Percentiles rank a stretch among this genome's conserved stretches.
Conservation (phyloP, 2,329 filamentous ascomycete genomes). For the Aspergillus ibericus region DNA sequence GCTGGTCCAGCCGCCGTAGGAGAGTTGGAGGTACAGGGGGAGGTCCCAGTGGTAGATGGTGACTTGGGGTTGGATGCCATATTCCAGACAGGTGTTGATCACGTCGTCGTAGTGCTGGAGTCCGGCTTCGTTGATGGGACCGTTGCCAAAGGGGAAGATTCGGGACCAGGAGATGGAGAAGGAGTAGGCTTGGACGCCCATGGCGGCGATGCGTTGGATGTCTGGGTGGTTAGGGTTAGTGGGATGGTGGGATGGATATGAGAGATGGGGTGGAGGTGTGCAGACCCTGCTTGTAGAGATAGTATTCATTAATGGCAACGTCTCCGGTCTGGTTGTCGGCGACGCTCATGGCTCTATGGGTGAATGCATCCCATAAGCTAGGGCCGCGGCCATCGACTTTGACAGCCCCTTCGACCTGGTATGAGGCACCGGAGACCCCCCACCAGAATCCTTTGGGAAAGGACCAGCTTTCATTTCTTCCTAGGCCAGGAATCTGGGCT, state of each 20-base stretch:
- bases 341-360: conserved; percentile 30
- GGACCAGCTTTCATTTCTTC: neutral
- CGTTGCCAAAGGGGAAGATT: conserved; percentile 47
- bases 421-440: conserved; percentile 41
- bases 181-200: conserved; percentile 30
- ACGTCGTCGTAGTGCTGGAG: conserved; percentile 48
- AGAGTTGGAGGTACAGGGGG: conserved; percentile 36
- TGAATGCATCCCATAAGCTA: conserved; percentile 40
- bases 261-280: conserved; percentile 15
- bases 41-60: conserved; percentile 46
- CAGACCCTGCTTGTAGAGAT: conserved; percentile 47
- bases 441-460: conserved; percentile 34
- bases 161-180: conserved; percentile 50
- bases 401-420: conserved; percentile 45
- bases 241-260: too few relatives aligned
- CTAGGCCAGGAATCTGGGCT: neutral
- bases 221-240: conserved; percentile 19
- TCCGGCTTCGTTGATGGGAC: conserved; percentile 45
- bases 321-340: conserved; percentile 45
- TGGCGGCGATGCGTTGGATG: neutral
- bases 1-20: conserved; percentile 31
- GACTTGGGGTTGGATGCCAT: conserved; percentile 42
- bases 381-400: conserved; percentile 39
- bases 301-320: conserved; percentile 49
- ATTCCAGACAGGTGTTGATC: conserved; percentile 41